Base-by-base conservation (phyloP, 352 stramenopile species). In the Phytophthora kernoviae region DNA sequence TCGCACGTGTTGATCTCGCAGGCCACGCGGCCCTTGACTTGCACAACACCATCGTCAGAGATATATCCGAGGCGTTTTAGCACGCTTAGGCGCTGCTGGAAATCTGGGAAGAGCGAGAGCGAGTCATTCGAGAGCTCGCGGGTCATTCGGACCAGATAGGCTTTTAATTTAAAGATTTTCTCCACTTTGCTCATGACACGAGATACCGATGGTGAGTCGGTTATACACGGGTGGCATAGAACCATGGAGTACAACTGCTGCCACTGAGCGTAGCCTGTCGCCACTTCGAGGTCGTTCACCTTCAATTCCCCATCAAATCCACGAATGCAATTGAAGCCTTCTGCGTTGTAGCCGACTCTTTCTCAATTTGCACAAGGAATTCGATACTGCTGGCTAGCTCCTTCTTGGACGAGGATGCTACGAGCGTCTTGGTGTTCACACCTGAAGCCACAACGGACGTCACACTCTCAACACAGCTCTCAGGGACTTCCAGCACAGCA, bases 1-100 rank as follows among this genome's bases (percentile, higher is more conserved):
- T 99, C 95, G 58, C 96, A 99, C 3, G 96, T 99, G 79, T 99
- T 99, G 42, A 99, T 94, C 79, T 99, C 97, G 60, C 96, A 99
- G 2, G 96, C 97, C 9, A 99, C 97, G 20, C 97, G 86, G 17
- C 98, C 98, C 69, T 99, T 99, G 30, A 93, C 79, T 48, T 97
- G 90, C 32, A 99, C 95, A 11, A 94, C 80, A 14, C 84, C 83
- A 47, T 91, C 86, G 1, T 82, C 68, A 0, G 86, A 94, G 45
- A 99, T 90, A 78, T 99, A 99, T n/a, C 95, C 94, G 18, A 99
- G 86, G 12, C 87, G 85, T 60, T 93, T 85, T 21, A 99, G 83
- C 42, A 99, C 87, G 22, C 84, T 76, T 24, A 98, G 86, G 8
- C 95, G 84, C 65, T 98, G 90, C 70, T 98, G 87, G 68, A 99